These are phyloP conservation scores for Suillus hirtellus DNA, from an alignment of 768 basidiomycete species.

Conservation along the genomic window DNA sequence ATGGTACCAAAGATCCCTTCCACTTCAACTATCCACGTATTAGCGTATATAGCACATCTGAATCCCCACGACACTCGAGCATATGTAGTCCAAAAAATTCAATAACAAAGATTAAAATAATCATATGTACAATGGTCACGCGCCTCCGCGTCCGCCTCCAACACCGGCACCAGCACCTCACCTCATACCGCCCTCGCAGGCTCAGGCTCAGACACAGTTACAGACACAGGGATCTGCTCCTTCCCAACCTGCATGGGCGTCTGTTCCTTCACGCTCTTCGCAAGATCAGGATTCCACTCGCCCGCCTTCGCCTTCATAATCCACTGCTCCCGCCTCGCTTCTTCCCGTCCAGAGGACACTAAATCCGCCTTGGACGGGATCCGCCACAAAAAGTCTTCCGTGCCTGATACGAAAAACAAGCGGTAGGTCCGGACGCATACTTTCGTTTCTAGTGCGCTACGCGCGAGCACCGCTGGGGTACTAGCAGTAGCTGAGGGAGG, in stretches of 20 bases:
- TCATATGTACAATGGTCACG: background rate
- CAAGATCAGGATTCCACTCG: background rate
- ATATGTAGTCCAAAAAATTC: background rate
- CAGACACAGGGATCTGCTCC: background rate
- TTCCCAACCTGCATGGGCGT: background rate
- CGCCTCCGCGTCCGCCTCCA: background rate
- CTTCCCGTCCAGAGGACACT: too few relatives aligned
- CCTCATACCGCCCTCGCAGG: background rate
- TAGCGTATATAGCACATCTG: background rate
- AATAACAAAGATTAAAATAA: background rate
- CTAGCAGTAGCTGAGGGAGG: constrained; percentile 20
- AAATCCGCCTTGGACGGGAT: too few relatives aligned
- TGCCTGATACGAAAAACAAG: constrained; percentile 70
- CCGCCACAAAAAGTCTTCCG: constrained; percentile 54
- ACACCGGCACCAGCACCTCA: background rate
- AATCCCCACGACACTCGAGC: background rate
- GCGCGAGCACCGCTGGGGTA: constrained; percentile 48
- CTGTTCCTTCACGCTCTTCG: background rate
- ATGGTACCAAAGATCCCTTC: too few relatives aligned
- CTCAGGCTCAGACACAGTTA: background rate
- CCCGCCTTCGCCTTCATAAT: constrained; percentile 18
- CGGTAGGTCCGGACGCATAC: constrained; percentile 84
- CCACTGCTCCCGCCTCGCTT: constrained; percentile 24
- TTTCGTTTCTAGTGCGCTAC: constrained; percentile 74
- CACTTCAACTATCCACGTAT: too few relatives aligned